Conservation (phyloP, 768 basidiomycete genomes). For the Tremella yokohamensis region DNA sequence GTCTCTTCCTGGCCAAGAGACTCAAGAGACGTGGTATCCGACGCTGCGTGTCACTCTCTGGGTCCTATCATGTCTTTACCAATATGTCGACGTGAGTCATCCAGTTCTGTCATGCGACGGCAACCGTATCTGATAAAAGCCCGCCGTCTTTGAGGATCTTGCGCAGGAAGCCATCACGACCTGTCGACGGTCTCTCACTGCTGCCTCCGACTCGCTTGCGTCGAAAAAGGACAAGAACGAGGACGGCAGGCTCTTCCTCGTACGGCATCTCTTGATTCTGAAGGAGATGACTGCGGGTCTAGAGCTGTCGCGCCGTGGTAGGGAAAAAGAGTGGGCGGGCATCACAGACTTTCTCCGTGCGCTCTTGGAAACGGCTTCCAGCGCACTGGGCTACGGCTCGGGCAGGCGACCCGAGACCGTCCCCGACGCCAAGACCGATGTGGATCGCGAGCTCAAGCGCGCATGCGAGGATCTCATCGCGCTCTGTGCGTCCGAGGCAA, state of each 20-base stretch:
- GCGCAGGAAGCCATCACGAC: conserved; percentile 85
- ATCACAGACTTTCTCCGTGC: conserved; percentile 45
- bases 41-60: conserved; percentile 82
- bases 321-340: conserved; percentile 48
- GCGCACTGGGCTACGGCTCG: conserved; percentile 42
- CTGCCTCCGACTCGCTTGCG: conserved; percentile 64
- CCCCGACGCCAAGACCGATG: conserved; percentile 69
- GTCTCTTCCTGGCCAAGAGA: conserved; percentile 65
- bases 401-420: conserved; percentile 22
- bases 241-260: conserved; percentile 80
- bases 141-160: conserved; percentile 93
- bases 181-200: conserved; percentile 74
- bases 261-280: conserved; percentile 81
- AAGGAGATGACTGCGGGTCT: conserved; percentile 83
- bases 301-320: conserved; percentile 32
- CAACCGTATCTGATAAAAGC: conserved; percentile 56
- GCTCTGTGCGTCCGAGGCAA: conserved; percentile 60
- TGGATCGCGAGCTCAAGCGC: conserved; percentile 77
- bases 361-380: conserved; percentile 39
- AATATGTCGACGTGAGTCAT: conserved; percentile 77
- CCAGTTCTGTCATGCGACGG: background rate
- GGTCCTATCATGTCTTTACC: conserved; percentile 83
- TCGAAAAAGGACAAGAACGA: conserved; percentile 54
- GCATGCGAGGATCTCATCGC: conserved; percentile 81
- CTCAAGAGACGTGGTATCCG: conserved; percentile 86